Base-by-base conservation (phyloP, 2,329 filamentous ascomycete genomes). In the Aureobasidium sp. region DNA sequence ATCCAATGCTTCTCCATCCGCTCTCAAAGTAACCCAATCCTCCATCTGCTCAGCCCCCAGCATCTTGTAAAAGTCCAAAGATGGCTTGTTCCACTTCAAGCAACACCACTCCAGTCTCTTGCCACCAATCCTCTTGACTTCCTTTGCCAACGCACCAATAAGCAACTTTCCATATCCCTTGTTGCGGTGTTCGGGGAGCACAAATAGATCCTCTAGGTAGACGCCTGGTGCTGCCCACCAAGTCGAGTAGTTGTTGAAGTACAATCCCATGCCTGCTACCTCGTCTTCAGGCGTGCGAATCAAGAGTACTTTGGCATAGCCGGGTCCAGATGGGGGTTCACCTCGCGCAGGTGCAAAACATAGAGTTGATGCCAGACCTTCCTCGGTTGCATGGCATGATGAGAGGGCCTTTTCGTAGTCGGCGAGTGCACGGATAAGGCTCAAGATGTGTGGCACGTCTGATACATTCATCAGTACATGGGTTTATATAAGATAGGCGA, bases 161-260 rank as follows among this genome's bases (percentile, higher is more conserved):
- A 97, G 74, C 68, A 80, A 78, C 74, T 87, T 89, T 42, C 92
- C 93, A 71, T 93, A 96, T 1, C 92, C 92, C 64, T 83, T 84
- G 37, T 86, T 86, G 4, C 94, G 81, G 68, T 88, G 86, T 48
- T 78, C 77, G 1, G 85, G 81, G 67, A 85, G 81, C 44, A 99
- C 91, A 69, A 87, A 96, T n/a, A 97, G 78, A 71, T 97, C 93
- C 74, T 97, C 93, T 39, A 97, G 86, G 74, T 95, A 96, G 70
- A 99, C 89, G 2, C 93, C 93, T 0, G 92, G 85, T 49, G 83
- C 84, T n/a, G 89, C 84, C 9, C 89, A 84, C 94, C 94, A 97
- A 0, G 93, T 97, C 70, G 87, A 91, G 77, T 96, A 97, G 76
- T 93, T 97, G 80, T 93, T 91, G 74, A 96, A 97, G 77, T 91